These are phyloP conservation scores for Albophoma yamanashiensis DNA, from an alignment of 2,329 filamentous ascomycete genomes.

Conservation along the genomic window DNA sequence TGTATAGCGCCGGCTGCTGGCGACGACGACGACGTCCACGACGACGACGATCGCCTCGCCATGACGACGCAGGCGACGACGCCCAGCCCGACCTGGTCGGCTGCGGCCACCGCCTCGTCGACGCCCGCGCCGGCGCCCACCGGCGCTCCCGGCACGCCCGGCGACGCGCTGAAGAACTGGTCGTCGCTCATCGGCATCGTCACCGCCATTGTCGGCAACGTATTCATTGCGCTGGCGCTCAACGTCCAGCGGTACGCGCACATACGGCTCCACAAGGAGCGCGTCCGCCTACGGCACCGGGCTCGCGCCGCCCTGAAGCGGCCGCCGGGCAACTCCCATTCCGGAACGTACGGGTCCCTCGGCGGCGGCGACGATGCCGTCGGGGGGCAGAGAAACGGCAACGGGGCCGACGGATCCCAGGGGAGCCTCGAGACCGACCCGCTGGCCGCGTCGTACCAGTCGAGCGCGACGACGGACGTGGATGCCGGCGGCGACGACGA, in stretches of 20 bases:
- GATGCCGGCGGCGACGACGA: slow-evolving; percentile 12
- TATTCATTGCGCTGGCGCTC: slow-evolving; percentile 88
- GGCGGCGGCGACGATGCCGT: slow-evolving; percentile 2
- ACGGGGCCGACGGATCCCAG: slow-evolving; percentile 14
- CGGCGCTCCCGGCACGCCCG: slow-evolving; percentile 19
- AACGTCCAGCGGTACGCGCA: slow-evolving; percentile 97
- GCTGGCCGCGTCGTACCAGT: slow-evolving; percentile 39
- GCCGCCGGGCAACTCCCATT: slow-evolving; percentile 17
- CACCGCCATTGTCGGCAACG: slow-evolving; percentile 84
- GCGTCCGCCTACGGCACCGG: slow-evolving; percentile 43
- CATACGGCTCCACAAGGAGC: slow-evolving; percentile 67
- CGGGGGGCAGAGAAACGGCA: slow-evolving; percentile 10
- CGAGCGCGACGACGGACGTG: slow-evolving; percentile 17
- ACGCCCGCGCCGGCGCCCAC: slow-evolving; percentile 5
- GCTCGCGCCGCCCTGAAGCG: slow-evolving; percentile 43
- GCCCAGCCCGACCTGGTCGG: background rate
- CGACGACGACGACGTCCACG: background rate
- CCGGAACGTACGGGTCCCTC: slow-evolving; percentile 24
- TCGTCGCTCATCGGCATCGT: slow-evolving; percentile 91
- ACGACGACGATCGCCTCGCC: background rate
- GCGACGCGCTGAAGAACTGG: slow-evolving; percentile 56
- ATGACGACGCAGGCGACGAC: background rate
- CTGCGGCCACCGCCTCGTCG: background rate
- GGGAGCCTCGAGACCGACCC: slow-evolving; percentile 36
- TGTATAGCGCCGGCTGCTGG: slow-evolving; percentile 1